Percentiles rank a stretch among this genome's conserved stretches.
Evolutionary conservation across 2,329 filamentous ascomycete genomes (phyloP).

Genomic region (Drechslera avenae): DNA sequence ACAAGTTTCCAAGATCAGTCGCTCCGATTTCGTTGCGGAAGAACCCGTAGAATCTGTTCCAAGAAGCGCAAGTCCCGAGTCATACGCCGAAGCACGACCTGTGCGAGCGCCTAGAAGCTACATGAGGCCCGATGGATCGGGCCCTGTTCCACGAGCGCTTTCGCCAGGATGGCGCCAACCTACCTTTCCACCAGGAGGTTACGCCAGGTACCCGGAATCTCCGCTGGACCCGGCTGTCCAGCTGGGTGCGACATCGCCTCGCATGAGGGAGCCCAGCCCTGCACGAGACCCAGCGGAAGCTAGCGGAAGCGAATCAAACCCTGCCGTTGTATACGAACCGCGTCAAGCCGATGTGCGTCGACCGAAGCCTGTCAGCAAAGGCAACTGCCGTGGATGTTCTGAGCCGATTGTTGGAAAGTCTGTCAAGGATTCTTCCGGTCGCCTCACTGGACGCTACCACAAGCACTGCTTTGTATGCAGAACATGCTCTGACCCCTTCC

Average conservation of each 20-base stretch:
- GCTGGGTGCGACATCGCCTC: constrained; percentile 32
- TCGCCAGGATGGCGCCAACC: constrained; percentile 23
- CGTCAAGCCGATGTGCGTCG: constrained; percentile 29
- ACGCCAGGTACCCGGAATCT: constrained; percentile 40
- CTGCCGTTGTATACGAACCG: constrained; percentile 17
- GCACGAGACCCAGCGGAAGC: constrained; percentile 22
- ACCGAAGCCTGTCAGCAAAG: constrained; percentile 60
- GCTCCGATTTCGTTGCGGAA: constrained; percentile 28
- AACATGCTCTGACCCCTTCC: constrained; percentile 79
- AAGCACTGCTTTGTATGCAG: constrained; percentile 92
- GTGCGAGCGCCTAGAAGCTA: constrained; percentile 27
- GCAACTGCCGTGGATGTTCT: constrained; percentile 82
- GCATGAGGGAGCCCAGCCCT: constrained; percentile 14
- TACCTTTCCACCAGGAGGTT: constrained; percentile 10
- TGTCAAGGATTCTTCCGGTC: constrained; percentile 89
- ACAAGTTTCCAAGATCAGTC: constrained; percentile 36
- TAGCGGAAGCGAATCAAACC: constrained; percentile 15
- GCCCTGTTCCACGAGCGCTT: constrained; percentile 27
- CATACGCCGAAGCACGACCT: constrained; percentile 28
- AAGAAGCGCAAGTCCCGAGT: constrained; percentile 39
- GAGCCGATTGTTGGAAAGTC: constrained; percentile 85
- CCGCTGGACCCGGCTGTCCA: constrained; percentile 50
- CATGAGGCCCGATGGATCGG: constrained; percentile 27
- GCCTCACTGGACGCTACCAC: constrained; percentile 91
- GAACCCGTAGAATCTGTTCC: constrained; percentile 27